Conservation (phyloP, 2,329 filamentous ascomycete species). For the Catunica adiposa region DNA sequence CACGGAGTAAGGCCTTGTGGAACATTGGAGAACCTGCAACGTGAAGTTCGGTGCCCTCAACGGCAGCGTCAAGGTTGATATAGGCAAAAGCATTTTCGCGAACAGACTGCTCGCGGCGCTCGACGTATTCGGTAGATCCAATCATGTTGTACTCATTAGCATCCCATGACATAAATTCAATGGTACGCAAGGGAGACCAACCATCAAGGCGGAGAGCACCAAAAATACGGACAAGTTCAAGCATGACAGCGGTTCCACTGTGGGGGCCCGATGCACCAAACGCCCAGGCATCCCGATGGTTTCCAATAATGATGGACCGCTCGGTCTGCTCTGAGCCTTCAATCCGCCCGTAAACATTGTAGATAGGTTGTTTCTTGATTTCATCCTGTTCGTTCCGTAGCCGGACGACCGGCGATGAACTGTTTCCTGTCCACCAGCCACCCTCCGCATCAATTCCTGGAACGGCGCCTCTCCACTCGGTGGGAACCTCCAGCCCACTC, state of each 20-base stretch:
- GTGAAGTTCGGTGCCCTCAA: constrained; percentile 43
- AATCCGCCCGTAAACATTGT: constrained; percentile 79
- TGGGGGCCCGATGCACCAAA: constrained; percentile 77
- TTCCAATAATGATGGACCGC: constrained; percentile 79
- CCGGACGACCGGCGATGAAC: constrained; percentile 57
- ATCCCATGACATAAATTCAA: constrained; percentile 96
- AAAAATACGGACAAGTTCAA: constrained; percentile 76
- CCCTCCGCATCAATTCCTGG: constrained; percentile 43
- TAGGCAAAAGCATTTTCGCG: constrained; percentile 68
- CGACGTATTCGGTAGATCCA: constrained; percentile 88
- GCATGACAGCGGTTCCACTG: constrained; percentile 75
- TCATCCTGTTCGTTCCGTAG: constrained; percentile 81
- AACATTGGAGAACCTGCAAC: constrained; percentile 73
- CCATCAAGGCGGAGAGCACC: constrained; percentile 59
- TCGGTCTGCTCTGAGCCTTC: constrained; percentile 65
- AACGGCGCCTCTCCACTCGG: constrained; percentile 61
- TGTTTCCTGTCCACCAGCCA: constrained; percentile 77
- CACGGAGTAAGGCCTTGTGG: constrained; percentile 50
- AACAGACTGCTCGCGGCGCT: constrained; percentile 59
- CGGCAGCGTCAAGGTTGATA: constrained; percentile 74
- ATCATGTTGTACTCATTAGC: constrained; percentile 84
- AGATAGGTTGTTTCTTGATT: constrained; percentile 64
- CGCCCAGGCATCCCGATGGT: constrained; percentile 84
- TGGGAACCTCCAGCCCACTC: constrained; percentile 49
- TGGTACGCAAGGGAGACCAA: constrained; percentile 85